Conservation (phyloP, 306 rosid genomes). For the Lotus japonicus region DNA sequence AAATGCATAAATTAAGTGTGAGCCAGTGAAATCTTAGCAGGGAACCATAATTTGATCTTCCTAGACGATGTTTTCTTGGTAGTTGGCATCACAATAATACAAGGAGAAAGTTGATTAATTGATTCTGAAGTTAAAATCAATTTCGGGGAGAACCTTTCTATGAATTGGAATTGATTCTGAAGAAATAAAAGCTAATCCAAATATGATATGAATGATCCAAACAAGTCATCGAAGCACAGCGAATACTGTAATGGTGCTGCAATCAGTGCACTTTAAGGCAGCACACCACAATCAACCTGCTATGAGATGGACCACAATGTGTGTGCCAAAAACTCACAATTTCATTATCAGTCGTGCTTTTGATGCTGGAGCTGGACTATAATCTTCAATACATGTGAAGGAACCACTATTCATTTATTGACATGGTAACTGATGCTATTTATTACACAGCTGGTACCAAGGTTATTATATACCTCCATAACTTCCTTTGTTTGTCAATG, state of each 20-base stretch:
- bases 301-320: constrained; percentile 24
- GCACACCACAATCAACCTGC: constrained; percentile 9
- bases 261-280: constrained; percentile 21
- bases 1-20: too few species aligned
- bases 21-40: too few species aligned
- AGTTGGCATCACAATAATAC: constrained; percentile 1
- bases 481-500: not conserved
- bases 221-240: not conserved
- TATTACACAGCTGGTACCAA: constrained; percentile 10
- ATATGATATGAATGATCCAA: not conserved
- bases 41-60: not conserved
- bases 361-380: constrained; percentile 14
- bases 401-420: constrained; percentile 1
- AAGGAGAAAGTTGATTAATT: not conserved
- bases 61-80: not conserved
- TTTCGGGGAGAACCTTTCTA: too few species aligned
- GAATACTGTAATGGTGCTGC: constrained; percentile 20
- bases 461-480: not conserved
- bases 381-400: constrained; percentile 18
- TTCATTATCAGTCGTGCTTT: constrained; percentile 16
- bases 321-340: constrained; percentile 16
- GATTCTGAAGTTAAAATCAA: too few species aligned
- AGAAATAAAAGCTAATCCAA: too few species aligned
- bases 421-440: not conserved
- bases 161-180: too few species aligned